phyloP scores from a whole-genome alignment of 2,329 filamentous ascomycete species.

The Fusarium chuoi region DNA sequence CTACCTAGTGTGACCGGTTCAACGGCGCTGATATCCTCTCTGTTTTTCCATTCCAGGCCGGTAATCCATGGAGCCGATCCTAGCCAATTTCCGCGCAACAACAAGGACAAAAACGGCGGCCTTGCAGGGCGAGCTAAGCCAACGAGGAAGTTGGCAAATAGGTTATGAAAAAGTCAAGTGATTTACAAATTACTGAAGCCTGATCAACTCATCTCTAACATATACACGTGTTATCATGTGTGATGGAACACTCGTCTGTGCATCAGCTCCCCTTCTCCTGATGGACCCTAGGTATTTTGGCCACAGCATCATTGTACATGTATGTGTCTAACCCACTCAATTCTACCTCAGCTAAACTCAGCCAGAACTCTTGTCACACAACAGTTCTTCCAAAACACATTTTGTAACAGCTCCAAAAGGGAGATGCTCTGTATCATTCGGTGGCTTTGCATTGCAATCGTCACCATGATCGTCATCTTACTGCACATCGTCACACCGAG shows the following conservation, averaged over 20 bases:
- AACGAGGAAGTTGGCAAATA: slow-evolving; percentile 37
- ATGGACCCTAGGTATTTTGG: neutral
- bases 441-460: slow-evolving; percentile 6
- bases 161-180: slow-evolving; percentile 2
- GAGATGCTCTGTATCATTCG: neutral
- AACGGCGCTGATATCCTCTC: slow-evolving; percentile 18
- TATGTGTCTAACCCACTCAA: slow-evolving; percentile 27
- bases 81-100: slow-evolving; percentile 13
- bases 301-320: slow-evolving; percentile 23
- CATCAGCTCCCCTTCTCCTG: neutral
- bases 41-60: neutral
- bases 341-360: slow-evolving; percentile 10
- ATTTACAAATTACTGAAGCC: neutral
- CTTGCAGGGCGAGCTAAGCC: slow-evolving; percentile 39
- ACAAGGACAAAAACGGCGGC: slow-evolving; percentile 31
- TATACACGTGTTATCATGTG: slow-evolving; percentile 5
- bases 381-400: neutral
- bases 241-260: slow-evolving; percentile 2
- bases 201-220: neutral
- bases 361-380: slow-evolving; percentile 3
- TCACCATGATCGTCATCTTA: slow-evolving; percentile 2
- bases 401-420: neutral
- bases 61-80: slow-evolving; percentile 13
- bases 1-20: slow-evolving; percentile 6
- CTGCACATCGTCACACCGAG: slow-evolving; percentile 14